Base-by-base conservation (phyloP, 768 basidiomycete genomes). In the Chalciporus sphaerocephalus region DNA sequence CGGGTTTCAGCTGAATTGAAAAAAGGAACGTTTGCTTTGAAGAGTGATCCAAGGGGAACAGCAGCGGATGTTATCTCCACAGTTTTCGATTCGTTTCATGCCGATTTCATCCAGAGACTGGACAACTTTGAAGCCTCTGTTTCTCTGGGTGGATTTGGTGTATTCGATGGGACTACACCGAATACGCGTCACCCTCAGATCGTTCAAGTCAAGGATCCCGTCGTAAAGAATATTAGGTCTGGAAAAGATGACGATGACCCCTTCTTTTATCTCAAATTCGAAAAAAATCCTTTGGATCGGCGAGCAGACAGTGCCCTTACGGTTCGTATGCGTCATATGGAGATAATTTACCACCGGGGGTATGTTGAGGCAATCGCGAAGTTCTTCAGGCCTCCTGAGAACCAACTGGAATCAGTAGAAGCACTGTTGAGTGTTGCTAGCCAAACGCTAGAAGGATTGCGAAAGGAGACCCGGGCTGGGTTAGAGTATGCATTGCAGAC, bases 361-460 rank as follows among this genome's bases (percentile, higher is more conserved):
- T 97, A 95, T 62, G 76, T 98, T 22, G 96, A 98, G 69, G 89
- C 88, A 3, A 79, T 98, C 17, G 85, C 86, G 57, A 79, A 75
- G 51, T 99, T 98, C 69, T 85, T 99, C 69, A 89, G 85, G 60
- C 95, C 93, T 2, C 95, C 96, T 2, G 84, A 84, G 34, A 95
- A 87, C 64, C 94, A 98, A 61, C 66, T 99, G 44, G 93, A 98
- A 66, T 95, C 93, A 2, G 91, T 99, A 40, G 87, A 89, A 64
- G 96, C 94, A 0, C 74, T 99, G 40, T 70, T 98, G 91, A 87
- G 79, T 61, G 96, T 81, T 13, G 96, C 96, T 1, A 93, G 88
- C 54, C 81, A 92, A 60, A 97, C 94, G 0, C 72, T 99, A 2
- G 95, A 98, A 60, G 93, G 90, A 5, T 69, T 99, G 20, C 77